Conservation (phyloP, 2,329 filamentous ascomycete genomes). For the Aspergillus nomiae region DNA sequence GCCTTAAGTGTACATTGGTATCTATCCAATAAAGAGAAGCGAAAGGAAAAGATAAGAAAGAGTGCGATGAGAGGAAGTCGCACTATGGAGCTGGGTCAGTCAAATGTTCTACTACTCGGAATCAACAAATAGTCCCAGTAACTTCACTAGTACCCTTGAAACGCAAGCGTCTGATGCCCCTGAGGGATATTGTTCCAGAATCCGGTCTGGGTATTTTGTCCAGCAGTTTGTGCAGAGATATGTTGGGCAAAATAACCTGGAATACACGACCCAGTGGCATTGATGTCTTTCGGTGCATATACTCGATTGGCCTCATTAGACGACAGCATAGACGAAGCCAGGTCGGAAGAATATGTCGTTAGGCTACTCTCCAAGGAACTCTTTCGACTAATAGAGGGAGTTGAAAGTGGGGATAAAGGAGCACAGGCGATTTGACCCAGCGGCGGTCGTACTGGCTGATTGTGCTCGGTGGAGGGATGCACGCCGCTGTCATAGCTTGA, state of each 20-base stretch:
- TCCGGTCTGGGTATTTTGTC: slow-evolving; percentile 9
- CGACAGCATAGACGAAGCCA: slow-evolving; percentile 18
- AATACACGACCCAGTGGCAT: slow-evolving; percentile 13
- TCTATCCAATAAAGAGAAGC: neutral
- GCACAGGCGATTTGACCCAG: slow-evolving; percentile 12
- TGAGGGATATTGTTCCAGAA: slow-evolving; percentile 18
- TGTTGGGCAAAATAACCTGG: slow-evolving; percentile 23
- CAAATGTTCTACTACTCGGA: neutral
- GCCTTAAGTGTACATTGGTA: neutral
- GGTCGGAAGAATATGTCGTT: slow-evolving; percentile 18
- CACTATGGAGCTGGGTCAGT: neutral
- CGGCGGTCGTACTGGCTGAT: slow-evolving; percentile 1
- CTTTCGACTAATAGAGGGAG: slow-evolving; percentile 19
- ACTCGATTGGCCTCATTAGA: slow-evolving; percentile 7
- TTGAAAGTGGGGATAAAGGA: slow-evolving; percentile 20
- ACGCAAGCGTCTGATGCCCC: slow-evolving; percentile 15
- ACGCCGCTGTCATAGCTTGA: neutral
- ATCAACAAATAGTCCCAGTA: neutral
- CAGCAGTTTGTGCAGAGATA: slow-evolving; percentile 10
- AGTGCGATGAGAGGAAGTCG: neutral
- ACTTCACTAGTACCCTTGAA: slow-evolving; percentile 13
- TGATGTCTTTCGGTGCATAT: slow-evolving; percentile 9
- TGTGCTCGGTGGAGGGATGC: neutral
- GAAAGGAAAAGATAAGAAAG: neutral
- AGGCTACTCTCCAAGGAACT: slow-evolving; percentile 21